A percentile compares a stretch with the other conserved stretches of the same genome.
phyloP scores from a whole-genome alignment of 2,329 filamentous ascomycete genomes.

The Nemania sp. region DNA sequence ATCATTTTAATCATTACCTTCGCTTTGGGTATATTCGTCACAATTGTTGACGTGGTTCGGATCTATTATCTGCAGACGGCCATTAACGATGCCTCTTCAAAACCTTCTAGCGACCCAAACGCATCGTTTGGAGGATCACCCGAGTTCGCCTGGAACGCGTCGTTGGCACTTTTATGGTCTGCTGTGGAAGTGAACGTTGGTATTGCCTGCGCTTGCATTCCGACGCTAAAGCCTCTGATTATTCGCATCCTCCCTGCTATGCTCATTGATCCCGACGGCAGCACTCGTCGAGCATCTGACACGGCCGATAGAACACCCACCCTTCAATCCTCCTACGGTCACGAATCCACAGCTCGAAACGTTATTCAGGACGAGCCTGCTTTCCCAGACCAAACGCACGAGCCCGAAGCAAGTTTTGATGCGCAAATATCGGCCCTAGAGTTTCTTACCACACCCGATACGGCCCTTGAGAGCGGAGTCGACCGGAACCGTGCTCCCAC shows the following conservation, averaged over 20 bases:
- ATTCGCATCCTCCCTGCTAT: slow-evolving; percentile 71
- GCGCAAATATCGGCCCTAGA: slow-evolving; percentile 56
- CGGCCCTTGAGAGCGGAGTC: slow-evolving; percentile 37
- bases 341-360: slow-evolving; percentile 35
- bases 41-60: slow-evolving; percentile 87
- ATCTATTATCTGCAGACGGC: slow-evolving; percentile 91
- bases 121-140: slow-evolving; percentile 64
- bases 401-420: slow-evolving; percentile 43
- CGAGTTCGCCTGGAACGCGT: slow-evolving; percentile 79
- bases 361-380: slow-evolving; percentile 29
- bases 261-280: slow-evolving; percentile 63
- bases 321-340: slow-evolving; percentile 42
- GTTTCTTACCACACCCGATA: slow-evolving; percentile 60
- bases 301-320: slow-evolving; percentile 46
- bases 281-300: slow-evolving; percentile 51
- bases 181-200: slow-evolving; percentile 91
- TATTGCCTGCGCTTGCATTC: slow-evolving; percentile 92
- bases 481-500: slow-evolving; percentile 46
- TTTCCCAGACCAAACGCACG: slow-evolving; percentile 34
- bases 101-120: slow-evolving; percentile 53
- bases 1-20: slow-evolving; percentile 89
- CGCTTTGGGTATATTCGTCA: slow-evolving; percentile 85
- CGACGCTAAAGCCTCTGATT: slow-evolving; percentile 87
- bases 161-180: slow-evolving; percentile 92
- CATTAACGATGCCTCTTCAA: slow-evolving; percentile 58